Evolutionary conservation across 2,329 filamentous ascomycete genomes (phyloP).

Genomic region (Niveomyces coronatus): DNA sequence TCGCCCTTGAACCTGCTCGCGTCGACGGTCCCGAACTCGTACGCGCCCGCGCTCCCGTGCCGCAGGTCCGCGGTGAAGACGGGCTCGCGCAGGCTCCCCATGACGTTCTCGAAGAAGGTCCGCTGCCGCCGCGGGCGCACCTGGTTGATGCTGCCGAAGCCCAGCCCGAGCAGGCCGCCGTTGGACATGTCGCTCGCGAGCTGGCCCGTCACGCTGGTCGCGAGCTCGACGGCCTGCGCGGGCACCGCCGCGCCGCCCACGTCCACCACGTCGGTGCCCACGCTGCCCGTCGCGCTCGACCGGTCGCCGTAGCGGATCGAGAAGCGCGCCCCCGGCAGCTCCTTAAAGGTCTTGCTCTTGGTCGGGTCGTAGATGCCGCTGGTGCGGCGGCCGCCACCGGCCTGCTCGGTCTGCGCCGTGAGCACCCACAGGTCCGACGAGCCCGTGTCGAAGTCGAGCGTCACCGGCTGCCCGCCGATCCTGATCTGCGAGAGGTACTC

Average conservation of each 20-base stretch:
- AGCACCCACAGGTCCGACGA: conserved; percentile 69
- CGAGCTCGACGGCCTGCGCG: conserved; percentile 57
- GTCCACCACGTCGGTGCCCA: conserved; percentile 57
- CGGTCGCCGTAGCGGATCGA: conserved; percentile 60
- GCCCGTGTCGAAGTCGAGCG: conserved; percentile 67
- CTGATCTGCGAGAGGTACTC: conserved; percentile 58
- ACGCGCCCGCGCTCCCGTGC: conserved; percentile 47
- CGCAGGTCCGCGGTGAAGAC: conserved; percentile 61
- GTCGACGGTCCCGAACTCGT: conserved; percentile 63
- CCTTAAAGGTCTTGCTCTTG: conserved; percentile 24
- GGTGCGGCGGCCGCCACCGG: conserved; percentile 42
- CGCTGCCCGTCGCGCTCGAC: conserved; percentile 50
- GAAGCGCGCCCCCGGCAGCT: conserved; percentile 40
- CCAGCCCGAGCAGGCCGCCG: conserved; percentile 61
- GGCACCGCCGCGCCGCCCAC: conserved; percentile 54
- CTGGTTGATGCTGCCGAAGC: conserved; percentile 55
- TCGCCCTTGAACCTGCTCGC: conserved; percentile 47
- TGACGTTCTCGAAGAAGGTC: conserved; percentile 66
- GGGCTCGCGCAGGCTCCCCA: conserved; percentile 47
- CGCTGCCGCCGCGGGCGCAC: conserved; percentile 52
- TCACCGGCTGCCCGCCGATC: conserved; percentile 59
- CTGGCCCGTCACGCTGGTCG: conserved; percentile 43
- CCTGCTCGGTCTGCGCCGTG: conserved; percentile 39
- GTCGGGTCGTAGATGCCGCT: conserved; percentile 27
- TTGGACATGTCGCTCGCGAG: conserved; percentile 51